Evolutionary conservation across 441 rosid species (phyloP), one percentile per base, ranked within the genome.

Genomic region (Melastoma candidum): DNA sequence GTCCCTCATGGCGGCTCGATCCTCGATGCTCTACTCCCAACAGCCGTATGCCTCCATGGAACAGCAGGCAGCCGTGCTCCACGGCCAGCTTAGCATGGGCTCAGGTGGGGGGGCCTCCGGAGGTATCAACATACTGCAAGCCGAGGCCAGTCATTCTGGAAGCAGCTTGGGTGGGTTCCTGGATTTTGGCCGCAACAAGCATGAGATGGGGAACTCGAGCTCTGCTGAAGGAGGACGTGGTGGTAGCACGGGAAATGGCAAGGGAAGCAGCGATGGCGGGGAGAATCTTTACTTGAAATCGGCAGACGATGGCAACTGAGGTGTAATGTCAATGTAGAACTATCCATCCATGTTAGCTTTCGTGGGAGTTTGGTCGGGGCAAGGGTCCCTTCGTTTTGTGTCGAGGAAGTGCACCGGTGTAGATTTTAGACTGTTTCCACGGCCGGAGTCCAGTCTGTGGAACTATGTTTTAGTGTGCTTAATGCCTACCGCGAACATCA

Each of bases 51-150:
- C 93, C 3, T 78, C 85, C 3, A 78, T 87, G 65, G 97, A 93
- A 59, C 94, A 85, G 49, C 89, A 78, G 69, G 41, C 48, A 6
- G 58, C 58, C 46, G 83, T 79, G n/a, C 62, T 81, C 63, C 90
- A 93, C 27, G 64, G 84, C 72, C 97, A 93, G 79, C 93, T 89
- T 1, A 95, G 95, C 63, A 89, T 89, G 87, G 83, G 77, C 71
- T 82, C 90, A 0, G 86, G 92, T 25, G 93, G 84, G 59, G 70
- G 81, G 68, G 48, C 78, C 7, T 36, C 41, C 1, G 41, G 41
- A 6, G 96, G 99, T 47, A 81, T 93, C 46, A 85, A 84, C 80
- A 76, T 86, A 71, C 79, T 89, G 68, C 97, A 80, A 22, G 85
- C 74, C 17, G 97, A 93, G 55, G 71, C 68, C 3, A 62, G 74